Conservation (phyloP, 2,329 filamentous ascomycete species). For the Podosphaera fusca region DNA sequence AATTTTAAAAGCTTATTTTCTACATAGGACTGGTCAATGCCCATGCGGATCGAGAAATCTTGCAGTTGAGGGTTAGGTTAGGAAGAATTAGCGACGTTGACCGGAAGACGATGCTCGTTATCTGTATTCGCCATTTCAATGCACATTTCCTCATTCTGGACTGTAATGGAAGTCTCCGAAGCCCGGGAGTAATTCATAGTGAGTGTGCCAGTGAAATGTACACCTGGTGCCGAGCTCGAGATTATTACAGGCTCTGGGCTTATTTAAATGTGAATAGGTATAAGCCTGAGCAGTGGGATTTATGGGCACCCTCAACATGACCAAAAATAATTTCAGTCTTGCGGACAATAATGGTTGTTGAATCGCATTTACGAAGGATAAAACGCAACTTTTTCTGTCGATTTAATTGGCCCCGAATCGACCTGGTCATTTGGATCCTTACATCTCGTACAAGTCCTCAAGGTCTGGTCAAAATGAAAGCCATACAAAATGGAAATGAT, state of each 20-base stretch:
- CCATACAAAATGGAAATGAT: neutral
- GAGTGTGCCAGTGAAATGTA: neutral
- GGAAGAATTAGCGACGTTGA: neutral
- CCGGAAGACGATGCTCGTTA: neutral
- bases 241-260: neutral
- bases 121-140: neutral
- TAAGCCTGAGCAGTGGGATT: neutral
- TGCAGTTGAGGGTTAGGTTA: neutral
- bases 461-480: neutral
- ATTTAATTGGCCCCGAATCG: neutral
- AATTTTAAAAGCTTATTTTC: too few species aligned
- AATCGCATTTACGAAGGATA: neutral
- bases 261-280: neutral
- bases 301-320: neutral
- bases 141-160: neutral
- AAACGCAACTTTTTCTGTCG: neutral
- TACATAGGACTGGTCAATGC: too few species aligned
- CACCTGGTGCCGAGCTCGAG: neutral
- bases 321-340: neutral
- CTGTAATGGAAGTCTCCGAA: neutral
- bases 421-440: neutral
- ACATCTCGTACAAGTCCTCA: neutral
- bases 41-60: too few species aligned
- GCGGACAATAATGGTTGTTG: neutral
- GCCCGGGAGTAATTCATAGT: neutral